Evolutionary conservation across 192 early-diverging fungal genomes (phyloP).

Genomic region (Linnemannia hyalina): DNA sequence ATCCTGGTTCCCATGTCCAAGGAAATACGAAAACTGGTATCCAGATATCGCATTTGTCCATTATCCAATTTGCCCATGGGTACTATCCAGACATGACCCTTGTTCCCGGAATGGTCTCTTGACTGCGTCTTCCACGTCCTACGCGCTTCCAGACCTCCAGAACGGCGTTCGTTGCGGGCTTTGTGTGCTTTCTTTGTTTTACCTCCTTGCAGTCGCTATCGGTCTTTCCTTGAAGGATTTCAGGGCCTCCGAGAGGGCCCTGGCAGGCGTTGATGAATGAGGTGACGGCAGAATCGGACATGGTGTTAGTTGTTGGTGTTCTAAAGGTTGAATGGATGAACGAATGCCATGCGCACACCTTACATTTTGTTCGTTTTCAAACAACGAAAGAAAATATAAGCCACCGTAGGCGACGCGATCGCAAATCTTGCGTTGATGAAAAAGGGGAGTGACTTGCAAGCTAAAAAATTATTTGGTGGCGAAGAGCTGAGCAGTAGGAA

Average conservation of each 20-base stretch:
- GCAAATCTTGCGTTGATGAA: background rate
- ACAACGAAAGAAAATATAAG: slow-evolving; percentile 4
- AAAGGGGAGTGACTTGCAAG: background rate
- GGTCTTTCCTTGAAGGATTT: slow-evolving; percentile 32
- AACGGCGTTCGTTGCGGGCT: background rate
- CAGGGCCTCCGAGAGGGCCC: slow-evolving; percentile 35
- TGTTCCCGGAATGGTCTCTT: too few species aligned
- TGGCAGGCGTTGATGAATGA: slow-evolving; percentile 47
- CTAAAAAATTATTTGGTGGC: background rate
- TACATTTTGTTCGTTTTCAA: too few species aligned
- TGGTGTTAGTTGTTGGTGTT: background rate
- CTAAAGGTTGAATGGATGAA: too few species aligned
- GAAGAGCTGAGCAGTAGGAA: background rate
- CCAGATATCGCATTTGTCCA: too few species aligned
- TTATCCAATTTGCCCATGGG: too few species aligned
- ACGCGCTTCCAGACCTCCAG: background rate
- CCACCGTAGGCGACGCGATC: slow-evolving; percentile 6
- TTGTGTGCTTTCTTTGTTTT: background rate
- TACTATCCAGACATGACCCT: too few species aligned
- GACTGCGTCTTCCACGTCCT: too few species aligned
- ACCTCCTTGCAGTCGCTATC: slow-evolving; percentile 50
- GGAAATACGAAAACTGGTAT: too few species aligned
- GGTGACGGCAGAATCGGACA: slow-evolving; percentile 42
- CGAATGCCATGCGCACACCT: too few species aligned
- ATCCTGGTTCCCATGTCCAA: too few species aligned